Conservation (phyloP, 805 yeast genomes). For the Schizosaccharomyces cryophilus region DNA sequence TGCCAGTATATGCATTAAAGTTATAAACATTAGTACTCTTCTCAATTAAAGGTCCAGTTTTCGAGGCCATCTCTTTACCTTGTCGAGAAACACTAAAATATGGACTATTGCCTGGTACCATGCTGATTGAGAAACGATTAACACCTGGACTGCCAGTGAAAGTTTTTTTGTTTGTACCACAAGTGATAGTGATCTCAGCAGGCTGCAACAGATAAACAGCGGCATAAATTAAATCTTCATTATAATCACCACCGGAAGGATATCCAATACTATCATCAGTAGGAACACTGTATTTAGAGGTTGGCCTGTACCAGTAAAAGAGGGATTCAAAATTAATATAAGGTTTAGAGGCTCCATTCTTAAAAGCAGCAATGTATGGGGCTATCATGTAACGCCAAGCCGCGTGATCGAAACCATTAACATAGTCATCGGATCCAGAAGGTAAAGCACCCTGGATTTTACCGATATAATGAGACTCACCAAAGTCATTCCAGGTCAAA, state of each 20-base stretch:
- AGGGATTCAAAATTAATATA: background rate
- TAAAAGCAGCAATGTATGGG: background rate
- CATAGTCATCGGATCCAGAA: background rate
- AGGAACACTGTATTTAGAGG: background rate
- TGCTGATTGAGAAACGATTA: background rate
- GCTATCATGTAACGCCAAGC: background rate
- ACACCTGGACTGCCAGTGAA: background rate
- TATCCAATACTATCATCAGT: background rate
- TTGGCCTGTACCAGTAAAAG: conserved; percentile 1
- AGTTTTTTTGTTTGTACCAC: background rate
- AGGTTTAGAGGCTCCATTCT: background rate
- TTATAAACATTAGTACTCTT: background rate
- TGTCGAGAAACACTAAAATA: background rate
- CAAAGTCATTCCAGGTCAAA: conserved; percentile 5
- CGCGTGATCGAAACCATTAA: background rate
- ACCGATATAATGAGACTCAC: conserved; percentile 5
- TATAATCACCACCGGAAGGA: background rate
- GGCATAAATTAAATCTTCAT: background rate
- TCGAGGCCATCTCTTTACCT: background rate
- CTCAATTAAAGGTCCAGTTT: background rate
- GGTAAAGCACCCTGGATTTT: conserved; percentile 1
- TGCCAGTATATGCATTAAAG: background rate
- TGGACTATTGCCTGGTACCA: background rate
- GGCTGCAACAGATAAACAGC: background rate
- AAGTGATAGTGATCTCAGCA: background rate